These are phyloP conservation scores for Tetracladium setigerum DNA, from an alignment of 495 filamentous ascomycete species.

Conservation along the genomic window DNA sequence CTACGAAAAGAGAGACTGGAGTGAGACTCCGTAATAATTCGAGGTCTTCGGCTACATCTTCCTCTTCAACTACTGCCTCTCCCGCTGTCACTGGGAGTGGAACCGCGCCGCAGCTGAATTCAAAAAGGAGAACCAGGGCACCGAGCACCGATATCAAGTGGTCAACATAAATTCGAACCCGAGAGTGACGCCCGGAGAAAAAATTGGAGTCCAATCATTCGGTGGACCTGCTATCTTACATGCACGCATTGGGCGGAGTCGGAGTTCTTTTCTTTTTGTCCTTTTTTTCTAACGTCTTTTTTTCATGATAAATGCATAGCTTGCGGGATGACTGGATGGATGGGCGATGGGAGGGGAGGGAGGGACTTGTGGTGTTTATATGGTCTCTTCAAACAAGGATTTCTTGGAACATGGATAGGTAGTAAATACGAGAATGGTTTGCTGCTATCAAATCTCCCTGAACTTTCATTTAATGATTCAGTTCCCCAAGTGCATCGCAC, in stretches of 20 bases:
- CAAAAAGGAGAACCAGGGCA: conserved; percentile 13
- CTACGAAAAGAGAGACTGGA: conserved; percentile 7
- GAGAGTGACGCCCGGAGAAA: neutral
- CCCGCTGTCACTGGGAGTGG: neutral
- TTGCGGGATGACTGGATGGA: neutral
- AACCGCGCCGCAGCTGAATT: conserved; percentile 17
- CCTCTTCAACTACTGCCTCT: neutral
- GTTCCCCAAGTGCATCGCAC: too few species aligned
- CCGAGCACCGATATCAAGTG: conserved; percentile 23
- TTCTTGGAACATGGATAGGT: too few species aligned
- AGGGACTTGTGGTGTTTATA: too few species aligned
- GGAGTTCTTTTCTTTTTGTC: neutral
- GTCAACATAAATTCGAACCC: conserved; percentile 9
- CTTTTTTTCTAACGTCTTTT: too few species aligned
- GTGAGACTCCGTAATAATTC: conserved; percentile 11
- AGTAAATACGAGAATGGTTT: too few species aligned
- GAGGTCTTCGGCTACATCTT: conserved; percentile 1
- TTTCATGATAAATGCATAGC: neutral
- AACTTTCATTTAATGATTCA: too few species aligned
- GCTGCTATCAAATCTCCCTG: too few species aligned
- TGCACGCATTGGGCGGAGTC: too few species aligned
- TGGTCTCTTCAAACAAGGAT: too few species aligned
- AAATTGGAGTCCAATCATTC: neutral
- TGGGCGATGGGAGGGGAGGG: too few species aligned
- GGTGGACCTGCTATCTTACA: too few species aligned